These are phyloP conservation scores for Fusarium algeriense DNA, from an alignment of 2,329 filamentous ascomycete species.

Conservation along the genomic window DNA sequence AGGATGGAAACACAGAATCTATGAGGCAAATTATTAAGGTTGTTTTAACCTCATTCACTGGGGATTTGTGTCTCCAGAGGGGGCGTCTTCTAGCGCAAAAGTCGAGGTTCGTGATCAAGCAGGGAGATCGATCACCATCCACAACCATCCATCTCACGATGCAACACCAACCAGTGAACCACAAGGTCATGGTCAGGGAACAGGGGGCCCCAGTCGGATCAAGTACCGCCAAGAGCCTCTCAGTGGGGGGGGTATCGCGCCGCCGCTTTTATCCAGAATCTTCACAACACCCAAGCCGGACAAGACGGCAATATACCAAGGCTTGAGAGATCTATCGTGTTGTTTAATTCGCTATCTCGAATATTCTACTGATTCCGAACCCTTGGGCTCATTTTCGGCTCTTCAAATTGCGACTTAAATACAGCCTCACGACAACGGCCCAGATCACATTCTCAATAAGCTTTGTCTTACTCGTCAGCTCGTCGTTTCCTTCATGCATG, in stretches of 20 bases:
- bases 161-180: constrained; percentile 5
- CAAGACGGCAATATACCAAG: constrained; percentile 31
- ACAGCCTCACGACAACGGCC: constrained; percentile 16
- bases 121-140: constrained; percentile 25
- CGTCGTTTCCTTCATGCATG: constrained; percentile 16
- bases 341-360: not conserved
- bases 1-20: not conserved
- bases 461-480: constrained; percentile 26
- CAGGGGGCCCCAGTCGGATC: constrained; percentile 23
- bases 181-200: constrained; percentile 6
- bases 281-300: constrained; percentile 34
- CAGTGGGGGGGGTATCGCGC: constrained; percentile 40
- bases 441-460: not conserved
- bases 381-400: not conserved
- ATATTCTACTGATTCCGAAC: not conserved
- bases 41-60: constrained; percentile 32
- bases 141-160: constrained; percentile 9
- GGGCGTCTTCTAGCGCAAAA: constrained; percentile 22
- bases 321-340: not conserved
- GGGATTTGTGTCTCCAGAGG: constrained; percentile 25
- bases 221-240: constrained; percentile 39
- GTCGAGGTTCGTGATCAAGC: constrained; percentile 9
- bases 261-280: constrained; percentile 37
- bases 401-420: constrained; percentile 1
- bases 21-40: constrained; percentile 6